Conservation (phyloP, 2,329 filamentous ascomycete species). For the Sporothrix pallida region DNA sequence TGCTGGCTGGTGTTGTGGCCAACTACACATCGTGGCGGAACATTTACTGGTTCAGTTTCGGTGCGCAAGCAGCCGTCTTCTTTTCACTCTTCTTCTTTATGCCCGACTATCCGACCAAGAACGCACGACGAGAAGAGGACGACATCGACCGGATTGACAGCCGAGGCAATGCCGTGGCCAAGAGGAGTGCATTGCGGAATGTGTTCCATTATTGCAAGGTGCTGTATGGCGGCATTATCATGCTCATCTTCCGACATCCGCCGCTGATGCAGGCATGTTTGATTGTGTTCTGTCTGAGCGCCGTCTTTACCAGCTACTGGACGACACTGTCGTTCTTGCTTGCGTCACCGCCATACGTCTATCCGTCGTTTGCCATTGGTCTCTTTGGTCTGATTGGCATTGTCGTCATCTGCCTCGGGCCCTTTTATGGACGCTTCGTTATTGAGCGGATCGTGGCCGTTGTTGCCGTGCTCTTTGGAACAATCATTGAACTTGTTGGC, state of each 20-base stretch:
- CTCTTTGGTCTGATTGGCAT: conserved; percentile 81
- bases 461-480: conserved; percentile 68
- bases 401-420: conserved; percentile 68
- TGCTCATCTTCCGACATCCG: conserved; percentile 68
- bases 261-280: conserved; percentile 72
- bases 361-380: conserved; percentile 71
- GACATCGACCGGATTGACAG: not conserved
- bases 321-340: conserved; percentile 79
- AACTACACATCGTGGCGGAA: conserved; percentile 76
- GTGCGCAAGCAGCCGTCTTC: conserved; percentile 71
- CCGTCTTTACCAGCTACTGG: conserved; percentile 61
- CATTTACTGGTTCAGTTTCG: conserved; percentile 80
- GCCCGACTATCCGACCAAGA: conserved; percentile 80
- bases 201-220: conserved; percentile 67
- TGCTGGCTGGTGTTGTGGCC: conserved; percentile 76
- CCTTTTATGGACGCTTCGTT: conserved; percentile 71
- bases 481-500: conserved; percentile 63
- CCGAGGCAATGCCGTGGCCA: not conserved
- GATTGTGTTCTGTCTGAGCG: conserved; percentile 65
- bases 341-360: conserved; percentile 70
- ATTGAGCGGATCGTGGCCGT: conserved; percentile 74
- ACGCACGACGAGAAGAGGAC: conserved; percentile 51
- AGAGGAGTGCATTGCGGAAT: not conserved
- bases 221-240: conserved; percentile 70
- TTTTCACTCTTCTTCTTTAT: conserved; percentile 71